Conservation (phyloP, 2,329 filamentous ascomycete species). For the Delphinella strobiligena region DNA sequence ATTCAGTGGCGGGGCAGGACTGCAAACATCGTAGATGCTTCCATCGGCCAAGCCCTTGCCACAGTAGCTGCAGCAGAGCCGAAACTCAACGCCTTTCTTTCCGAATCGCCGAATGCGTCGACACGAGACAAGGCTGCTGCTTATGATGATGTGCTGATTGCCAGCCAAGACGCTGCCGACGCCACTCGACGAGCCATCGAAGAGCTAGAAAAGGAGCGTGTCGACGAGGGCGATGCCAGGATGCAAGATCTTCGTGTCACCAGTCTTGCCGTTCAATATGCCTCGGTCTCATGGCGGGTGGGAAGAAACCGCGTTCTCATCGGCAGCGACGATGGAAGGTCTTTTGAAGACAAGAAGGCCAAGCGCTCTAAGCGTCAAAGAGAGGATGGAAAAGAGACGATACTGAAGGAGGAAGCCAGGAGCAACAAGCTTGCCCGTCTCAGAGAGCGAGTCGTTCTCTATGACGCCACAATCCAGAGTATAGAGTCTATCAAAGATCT, state of each 20-base stretch:
- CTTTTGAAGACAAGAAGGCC: constrained; percentile 39
- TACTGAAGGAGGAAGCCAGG: constrained; percentile 50
- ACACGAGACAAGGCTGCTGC: constrained; percentile 61
- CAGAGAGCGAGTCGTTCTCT: constrained; percentile 77
- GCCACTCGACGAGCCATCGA: constrained; percentile 89
- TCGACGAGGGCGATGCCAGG: constrained; percentile 68
- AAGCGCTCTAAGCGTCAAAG: constrained; percentile 43
- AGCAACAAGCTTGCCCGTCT: constrained; percentile 68
- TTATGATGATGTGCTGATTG: constrained; percentile 82
- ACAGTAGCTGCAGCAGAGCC: constrained; percentile 48
- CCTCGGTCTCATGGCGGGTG: constrained; percentile 87
- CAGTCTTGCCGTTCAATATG: constrained; percentile 85
- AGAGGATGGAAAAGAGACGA: constrained; percentile 34
- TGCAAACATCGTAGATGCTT: constrained; percentile 83
- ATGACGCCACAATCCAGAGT: constrained; percentile 83
- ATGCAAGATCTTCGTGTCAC: constrained; percentile 93
- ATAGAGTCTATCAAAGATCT: constrained; percentile 82
- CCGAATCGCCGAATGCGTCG: constrained; percentile 28
- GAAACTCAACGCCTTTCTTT: constrained; percentile 36
- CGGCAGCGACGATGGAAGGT: constrained; percentile 67
- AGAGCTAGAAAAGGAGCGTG: constrained; percentile 70
- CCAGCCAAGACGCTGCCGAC: constrained; percentile 88
- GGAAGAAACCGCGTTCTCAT: constrained; percentile 83
- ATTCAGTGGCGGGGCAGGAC: constrained; percentile 78
- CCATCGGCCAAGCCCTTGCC: constrained; percentile 74